Percentiles rank a stretch among this genome's conserved stretches.
Conservation (phyloP, 2,329 filamentous ascomycete species). For the Cercospora sp. region DNA sequence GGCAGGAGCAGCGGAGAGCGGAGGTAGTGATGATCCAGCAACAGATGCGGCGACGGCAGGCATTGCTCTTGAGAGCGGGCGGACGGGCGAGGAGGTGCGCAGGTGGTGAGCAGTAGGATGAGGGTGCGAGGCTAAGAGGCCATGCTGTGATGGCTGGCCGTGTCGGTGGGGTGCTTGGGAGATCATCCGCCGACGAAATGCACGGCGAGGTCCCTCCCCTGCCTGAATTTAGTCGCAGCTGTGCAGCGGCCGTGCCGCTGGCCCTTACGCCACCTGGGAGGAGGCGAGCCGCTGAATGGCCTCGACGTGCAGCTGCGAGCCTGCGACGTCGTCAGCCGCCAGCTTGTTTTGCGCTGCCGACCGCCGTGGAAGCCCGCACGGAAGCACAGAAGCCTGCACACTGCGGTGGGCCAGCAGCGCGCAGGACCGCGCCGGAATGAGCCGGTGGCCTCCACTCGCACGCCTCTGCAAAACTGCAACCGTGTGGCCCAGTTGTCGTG, state of each 20-base stretch:
- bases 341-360: not conserved
- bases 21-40: not conserved
- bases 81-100: not conserved
- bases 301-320: conserved; percentile 13
- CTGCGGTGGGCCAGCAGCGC: too few species aligned
- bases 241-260: not conserved
- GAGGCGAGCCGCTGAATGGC: not conserved
- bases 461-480: not conserved
- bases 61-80: not conserved
- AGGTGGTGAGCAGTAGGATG: not conserved
- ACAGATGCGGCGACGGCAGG: not conserved
- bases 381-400: too few species aligned
- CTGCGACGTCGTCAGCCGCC: conserved; percentile 1
- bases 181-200: conserved; percentile 5
- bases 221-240: not conserved
- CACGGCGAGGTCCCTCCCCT: not conserved
- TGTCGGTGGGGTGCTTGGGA: not conserved
- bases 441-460: not conserved
- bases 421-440: not conserved
- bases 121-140: not conserved
- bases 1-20: not conserved
- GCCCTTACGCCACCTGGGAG: not conserved
- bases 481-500: not conserved
- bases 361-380: too few species aligned
- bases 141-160: too few species aligned